phyloP scores from a whole-genome alignment of 352 stramenopile species.

The Phytophthora sojae region DNA sequence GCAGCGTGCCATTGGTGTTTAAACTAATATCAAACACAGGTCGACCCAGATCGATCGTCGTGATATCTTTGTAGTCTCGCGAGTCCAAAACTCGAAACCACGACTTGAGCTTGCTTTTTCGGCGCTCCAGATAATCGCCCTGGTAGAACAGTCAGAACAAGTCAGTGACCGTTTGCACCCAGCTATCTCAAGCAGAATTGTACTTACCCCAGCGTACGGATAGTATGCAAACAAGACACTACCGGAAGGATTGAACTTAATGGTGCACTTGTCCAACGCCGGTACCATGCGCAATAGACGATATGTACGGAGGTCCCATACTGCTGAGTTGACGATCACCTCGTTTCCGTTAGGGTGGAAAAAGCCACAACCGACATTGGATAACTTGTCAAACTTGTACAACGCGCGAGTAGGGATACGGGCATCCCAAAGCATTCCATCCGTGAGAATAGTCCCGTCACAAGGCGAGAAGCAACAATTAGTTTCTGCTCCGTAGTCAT shows the following conservation, averaged over 20 bases:
- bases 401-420: conserved; percentile 73
- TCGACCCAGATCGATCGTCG: conserved; percentile 81
- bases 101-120: conserved; percentile 76
- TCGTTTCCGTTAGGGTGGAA: conserved; percentile 92
- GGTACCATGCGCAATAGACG: conserved; percentile 86
- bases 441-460: conserved; percentile 78
- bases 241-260: conserved; percentile 77
- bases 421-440: conserved; percentile 86
- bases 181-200: conserved; percentile 1
- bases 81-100: conserved; percentile 88
- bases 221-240: conserved; percentile 88
- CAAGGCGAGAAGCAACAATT: conserved; percentile 83
- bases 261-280: conserved; percentile 84
- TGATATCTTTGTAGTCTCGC: conserved; percentile 86
- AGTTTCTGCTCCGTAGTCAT: conserved; percentile 79
- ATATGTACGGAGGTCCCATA: conserved; percentile 92
- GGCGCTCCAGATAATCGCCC: conserved; percentile 63
- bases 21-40: conserved; percentile 79
- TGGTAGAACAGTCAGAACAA: conserved; percentile 27
- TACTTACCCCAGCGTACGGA: conserved; percentile 67
- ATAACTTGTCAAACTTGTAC: conserved; percentile 92
- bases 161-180: conserved; percentile 9
- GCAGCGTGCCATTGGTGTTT: conserved; percentile 67
- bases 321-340: conserved; percentile 88
- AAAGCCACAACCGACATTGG: conserved; percentile 81